Evolutionary conservation across 495 filamentous ascomycete species (phyloP), one percentile per base, ranked within the genome.

Genomic region (Glonium stellatum): DNA sequence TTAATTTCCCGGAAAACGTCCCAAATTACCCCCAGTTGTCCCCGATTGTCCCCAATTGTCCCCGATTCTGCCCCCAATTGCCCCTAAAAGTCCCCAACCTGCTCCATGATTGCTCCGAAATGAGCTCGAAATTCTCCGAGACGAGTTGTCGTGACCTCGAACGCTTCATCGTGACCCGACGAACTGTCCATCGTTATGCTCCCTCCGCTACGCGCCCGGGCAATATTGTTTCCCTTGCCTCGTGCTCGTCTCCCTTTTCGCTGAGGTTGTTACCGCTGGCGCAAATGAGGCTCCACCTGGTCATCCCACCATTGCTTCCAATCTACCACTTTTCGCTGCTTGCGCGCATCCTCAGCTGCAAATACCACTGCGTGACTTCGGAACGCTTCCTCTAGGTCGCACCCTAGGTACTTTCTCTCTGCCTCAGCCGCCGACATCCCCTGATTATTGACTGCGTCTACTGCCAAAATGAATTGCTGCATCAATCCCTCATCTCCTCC

Each of bases 311-410:
- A 97, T 31, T 80, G 72, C 55, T 72, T 71, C 88, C 90, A 97
- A 59, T 83, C 79, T 0, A 97, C 73, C 31, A 92, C 84, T 67
- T 78, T 84, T 66, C 80, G 80, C 49, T 80, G 78, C 34, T 71
- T 74, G 57, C 95, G 78, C 15, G 92, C 90, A 66, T 95, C 87
- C 73, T 97, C 95, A 0, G 92, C 92, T 39, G 89, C 91, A 76
- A 96, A 97, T 1, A 97, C 93, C 74, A 93, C 83, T 0, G 88
- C 92, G 76, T 97, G 95, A 64, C 89, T 96, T 36, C 87, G 79
- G 15, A 98, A 81, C 6, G 84, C 81, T 66, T 97, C 95, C 57
- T 95, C 90, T 1, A 93, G 69, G 0, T 83, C 87, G 73, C 89
- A 93, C 1, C 89, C 90, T 5, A 97, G 76, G 67, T 86, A 81